Evolutionary conservation across 2,329 filamentous ascomycete genomes (phyloP).

Genomic region (Exophiala xenobiotica): DNA sequence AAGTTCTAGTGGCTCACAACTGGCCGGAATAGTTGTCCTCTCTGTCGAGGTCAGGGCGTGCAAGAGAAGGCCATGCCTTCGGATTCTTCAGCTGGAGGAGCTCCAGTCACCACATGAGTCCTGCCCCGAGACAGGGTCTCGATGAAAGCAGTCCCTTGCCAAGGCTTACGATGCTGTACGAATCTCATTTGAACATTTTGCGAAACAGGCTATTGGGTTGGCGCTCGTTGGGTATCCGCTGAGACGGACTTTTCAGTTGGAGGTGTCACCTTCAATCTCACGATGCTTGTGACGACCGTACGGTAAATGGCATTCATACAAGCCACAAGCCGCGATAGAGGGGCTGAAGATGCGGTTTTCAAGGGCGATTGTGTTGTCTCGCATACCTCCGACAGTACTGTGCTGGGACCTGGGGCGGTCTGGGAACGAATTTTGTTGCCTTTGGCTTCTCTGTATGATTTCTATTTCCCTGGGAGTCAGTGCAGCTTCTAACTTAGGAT

Average conservation of each 20-base stretch:
- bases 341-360: too few species aligned
- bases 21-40: conserved; percentile 62
- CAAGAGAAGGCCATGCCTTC: conserved; percentile 40
- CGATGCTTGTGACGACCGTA: too few species aligned
- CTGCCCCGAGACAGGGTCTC: not conserved
- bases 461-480: not conserved
- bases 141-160: not conserved
- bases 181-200: conserved; percentile 17
- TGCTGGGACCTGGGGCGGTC: not conserved
- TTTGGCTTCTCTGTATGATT: not conserved
- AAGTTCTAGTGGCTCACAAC: conserved; percentile 63
- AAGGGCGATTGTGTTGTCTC: not conserved
- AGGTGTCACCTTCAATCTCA: too few species aligned
- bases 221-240: conserved; percentile 16
- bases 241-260: not conserved
- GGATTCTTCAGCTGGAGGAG: not conserved
- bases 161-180: conserved; percentile 16
- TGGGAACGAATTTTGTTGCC: not conserved
- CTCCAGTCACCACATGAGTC: conserved; percentile 10
- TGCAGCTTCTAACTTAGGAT: not conserved
- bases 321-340: too few species aligned
- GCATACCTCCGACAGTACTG: not conserved
- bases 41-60: conserved; percentile 60
- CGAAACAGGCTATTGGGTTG: conserved; percentile 6
- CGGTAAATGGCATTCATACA: too few species aligned